Base-by-base conservation (phyloP, 805 yeast species). In the Ogataea neopini region DNA sequence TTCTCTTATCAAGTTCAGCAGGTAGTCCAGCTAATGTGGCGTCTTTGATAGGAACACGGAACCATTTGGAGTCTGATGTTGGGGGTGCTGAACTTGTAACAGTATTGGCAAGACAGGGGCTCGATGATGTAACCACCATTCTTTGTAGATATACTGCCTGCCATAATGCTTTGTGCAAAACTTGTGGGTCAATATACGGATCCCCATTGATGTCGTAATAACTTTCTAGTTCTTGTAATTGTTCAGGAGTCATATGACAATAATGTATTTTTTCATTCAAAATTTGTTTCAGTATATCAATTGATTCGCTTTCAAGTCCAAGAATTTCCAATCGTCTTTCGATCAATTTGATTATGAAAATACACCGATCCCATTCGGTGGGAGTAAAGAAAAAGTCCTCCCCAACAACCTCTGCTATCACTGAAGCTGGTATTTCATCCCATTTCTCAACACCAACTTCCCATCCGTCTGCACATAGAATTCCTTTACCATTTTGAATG, bases 311-410 rank as follows among this genome's bases (percentile, higher is more conserved):
- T 28, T 50, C 53, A 13, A 40, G 36, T 15, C 39, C 44, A n/a
- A 35, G 29, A 15, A 22, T 25, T 23, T 57, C 64, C 7, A 54
- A 48, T 26, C 75, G 52, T 57, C 75, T 59, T 49, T 72, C 74
- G 34, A 75, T 64, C 39, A 76, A 54, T 37, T 64, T 69, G 30
- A 75, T 70, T 3, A 74, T 65, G 50, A 79, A 78, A 23, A 74
- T 50, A 36, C 79, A 75, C 44, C 84, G 64, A 36, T 77, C 81
- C 80, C 80, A 77, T 57, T 79, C 84, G 2, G 71, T 69, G 1
- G 79, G 78, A 4, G 77, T 77, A 57, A 75, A 79, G 52, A 79
- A 79, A 17, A 73, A 75, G 53, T 80, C 81, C 14, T 72, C 66
- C 0, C 76, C 72, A 11, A 79, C 68, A 5, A 76, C 75, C 22